These are phyloP conservation scores for Sphagnum tenellum DNA, from an alignment of 225 moss, liverwort and hornwort genomes.

Conservation along the genomic window DNA sequence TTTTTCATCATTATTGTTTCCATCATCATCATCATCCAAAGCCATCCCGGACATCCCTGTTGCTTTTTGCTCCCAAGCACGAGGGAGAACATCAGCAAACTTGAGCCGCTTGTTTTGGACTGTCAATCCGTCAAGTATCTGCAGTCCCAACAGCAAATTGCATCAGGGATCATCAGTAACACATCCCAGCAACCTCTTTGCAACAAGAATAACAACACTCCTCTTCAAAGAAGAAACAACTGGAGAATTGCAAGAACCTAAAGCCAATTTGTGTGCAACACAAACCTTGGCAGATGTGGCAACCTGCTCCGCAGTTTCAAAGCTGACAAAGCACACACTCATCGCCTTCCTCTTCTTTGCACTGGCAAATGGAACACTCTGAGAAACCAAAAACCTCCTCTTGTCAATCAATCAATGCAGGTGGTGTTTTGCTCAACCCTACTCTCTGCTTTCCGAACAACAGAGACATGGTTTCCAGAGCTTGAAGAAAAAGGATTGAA, in stretches of 20 bases:
- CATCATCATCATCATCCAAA: slow-evolving; percentile 23
- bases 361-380: slow-evolving; percentile 67
- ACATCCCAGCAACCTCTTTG: neutral
- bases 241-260: no score
- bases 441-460: no score
- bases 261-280: no score
- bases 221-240: no score
- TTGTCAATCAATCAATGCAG: slow-evolving; percentile 2
- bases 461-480: no score
- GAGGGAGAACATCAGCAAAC: slow-evolving; percentile 78
- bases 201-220: neutral
- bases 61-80: slow-evolving; percentile 81
- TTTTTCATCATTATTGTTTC: neutral
- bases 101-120: slow-evolving; percentile 59
- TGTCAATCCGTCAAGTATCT: slow-evolving; percentile 76
- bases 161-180: neutral
- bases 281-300: slow-evolving; percentile 63
- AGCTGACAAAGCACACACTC: slow-evolving; percentile 79
- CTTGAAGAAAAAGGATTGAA: no score
- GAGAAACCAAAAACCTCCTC: neutral
- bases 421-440: no score
- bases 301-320: slow-evolving; percentile 63
- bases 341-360: slow-evolving; percentile 93
- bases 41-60: slow-evolving; percentile 29
- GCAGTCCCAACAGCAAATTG: slow-evolving; percentile 6